Evolutionary conservation across 1,284 basidiomycete species (phyloP).

Genomic region (Cryptococcus neoformans): DNA sequence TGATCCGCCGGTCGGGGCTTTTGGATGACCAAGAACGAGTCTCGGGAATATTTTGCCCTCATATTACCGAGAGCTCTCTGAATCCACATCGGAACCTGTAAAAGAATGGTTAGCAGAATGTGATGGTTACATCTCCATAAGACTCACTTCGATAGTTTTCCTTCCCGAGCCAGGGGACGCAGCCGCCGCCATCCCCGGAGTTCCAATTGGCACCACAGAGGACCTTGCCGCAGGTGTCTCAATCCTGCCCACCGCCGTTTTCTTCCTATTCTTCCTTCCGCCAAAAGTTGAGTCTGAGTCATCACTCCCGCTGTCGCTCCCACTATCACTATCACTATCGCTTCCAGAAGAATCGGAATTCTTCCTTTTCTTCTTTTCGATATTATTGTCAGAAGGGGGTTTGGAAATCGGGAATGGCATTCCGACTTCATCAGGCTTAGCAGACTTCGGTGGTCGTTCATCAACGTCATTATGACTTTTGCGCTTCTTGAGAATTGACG

Average conservation of each 20-base stretch:
- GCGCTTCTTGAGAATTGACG: background rate
- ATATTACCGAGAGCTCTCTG: conserved; percentile 61
- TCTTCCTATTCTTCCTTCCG: conserved; percentile 81
- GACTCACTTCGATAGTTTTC: conserved; percentile 11
- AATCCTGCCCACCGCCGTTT: conserved; percentile 85
- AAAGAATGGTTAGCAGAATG: background rate
- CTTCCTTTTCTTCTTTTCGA: background rate
- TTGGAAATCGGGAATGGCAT: background rate
- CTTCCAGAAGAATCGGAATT: background rate
- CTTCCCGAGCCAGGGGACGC: conserved; percentile 10
- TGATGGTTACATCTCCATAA: background rate
- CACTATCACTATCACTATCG: background rate
- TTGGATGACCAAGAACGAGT: conserved; percentile 74
- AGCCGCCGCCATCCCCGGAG: background rate
- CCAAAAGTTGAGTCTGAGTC: conserved; percentile 53
- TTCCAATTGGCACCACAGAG: conserved; percentile 1
- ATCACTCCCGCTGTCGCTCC: background rate
- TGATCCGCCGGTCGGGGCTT: conserved; percentile 54
- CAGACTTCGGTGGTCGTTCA: background rate
- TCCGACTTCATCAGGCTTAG: background rate
- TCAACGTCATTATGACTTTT: background rate
- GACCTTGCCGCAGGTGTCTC: conserved; percentile 9
- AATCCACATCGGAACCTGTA: conserved; percentile 68
- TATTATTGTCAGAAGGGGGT: background rate
- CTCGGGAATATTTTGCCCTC: conserved; percentile 71